A percentile compares a stretch with the other conserved stretches of the same genome.
phyloP scores from a whole-genome alignment of 306 rosid species.

The Canavalia ensiformis region DNA sequence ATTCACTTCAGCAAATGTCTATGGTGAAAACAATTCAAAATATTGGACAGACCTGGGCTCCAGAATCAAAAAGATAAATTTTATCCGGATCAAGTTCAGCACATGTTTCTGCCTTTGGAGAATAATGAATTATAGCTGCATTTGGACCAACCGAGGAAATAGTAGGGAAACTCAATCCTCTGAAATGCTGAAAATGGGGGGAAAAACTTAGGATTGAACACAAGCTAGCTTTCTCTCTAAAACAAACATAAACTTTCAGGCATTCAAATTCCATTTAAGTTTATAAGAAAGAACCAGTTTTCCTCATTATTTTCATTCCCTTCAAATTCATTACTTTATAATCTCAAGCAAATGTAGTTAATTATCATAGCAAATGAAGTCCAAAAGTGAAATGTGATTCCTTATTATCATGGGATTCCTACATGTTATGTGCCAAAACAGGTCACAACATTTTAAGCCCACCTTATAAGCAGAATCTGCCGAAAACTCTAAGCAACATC shows the following conservation, averaged over 20 bases:
- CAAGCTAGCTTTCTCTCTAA: conserved; percentile 27
- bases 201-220: conserved; percentile 34
- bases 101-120: conserved; percentile 80
- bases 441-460: conserved; percentile 2
- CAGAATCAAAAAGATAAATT: conserved; percentile 97
- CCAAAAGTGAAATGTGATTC: neutral
- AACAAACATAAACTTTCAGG: neutral
- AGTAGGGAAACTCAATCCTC: conserved; percentile 96
- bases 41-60: conserved; percentile 84
- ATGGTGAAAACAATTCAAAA: conserved; percentile 22
- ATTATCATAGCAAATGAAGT: conserved; percentile 2
- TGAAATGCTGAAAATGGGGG: conserved; percentile 72
- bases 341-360: conserved; percentile 25
- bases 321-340: conserved; percentile 17
- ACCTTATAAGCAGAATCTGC: conserved; percentile 13
- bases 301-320: conserved; percentile 14
- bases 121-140: conserved; percentile 96
- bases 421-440: neutral
- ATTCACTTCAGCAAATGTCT: conserved; percentile 21
- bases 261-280: conserved; percentile 12
- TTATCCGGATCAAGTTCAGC: conserved; percentile 89
- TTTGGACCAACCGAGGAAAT: conserved; percentile 98
- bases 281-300: conserved; percentile 6
- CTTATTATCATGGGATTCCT: neutral
- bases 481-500: neutral